phyloP scores from a whole-genome alignment of 129 eudicot genomes.

The Ambrosia trifida region DNA sequence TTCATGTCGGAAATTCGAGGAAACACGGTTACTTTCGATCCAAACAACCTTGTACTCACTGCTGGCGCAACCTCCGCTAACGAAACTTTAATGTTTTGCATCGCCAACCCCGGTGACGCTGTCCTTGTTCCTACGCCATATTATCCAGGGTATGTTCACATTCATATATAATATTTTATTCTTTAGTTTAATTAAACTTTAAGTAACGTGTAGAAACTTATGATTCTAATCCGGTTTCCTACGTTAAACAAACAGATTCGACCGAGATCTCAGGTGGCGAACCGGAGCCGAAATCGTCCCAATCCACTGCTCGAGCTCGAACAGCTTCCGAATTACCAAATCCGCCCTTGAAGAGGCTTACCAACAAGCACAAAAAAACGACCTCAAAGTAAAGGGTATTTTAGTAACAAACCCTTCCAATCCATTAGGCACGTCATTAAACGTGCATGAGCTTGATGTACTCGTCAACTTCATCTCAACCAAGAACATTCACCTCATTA shows the following conservation, averaged over 20 bases:
- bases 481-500: slow-evolving; percentile 69
- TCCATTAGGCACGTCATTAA: slow-evolving; percentile 81
- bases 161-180: not conserved
- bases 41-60: slow-evolving; percentile 81
- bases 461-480: slow-evolving; percentile 57
- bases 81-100: slow-evolving; percentile 83
- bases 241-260: slow-evolving; percentile 67
- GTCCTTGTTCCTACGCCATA: slow-evolving; percentile 93
- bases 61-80: slow-evolving; percentile 98
- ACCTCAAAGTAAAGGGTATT: slow-evolving; percentile 80
- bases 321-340: slow-evolving; percentile 65
- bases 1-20: slow-evolving; percentile 88
- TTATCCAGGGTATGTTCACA: slow-evolving; percentile 72
- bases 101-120: slow-evolving; percentile 89
- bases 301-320: slow-evolving; percentile 74
- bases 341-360: slow-evolving; percentile 81
- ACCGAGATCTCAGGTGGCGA: slow-evolving; percentile 97
- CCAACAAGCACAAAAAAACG: slow-evolving; percentile 55
- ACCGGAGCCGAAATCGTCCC: slow-evolving; percentile 92
- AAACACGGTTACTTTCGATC: slow-evolving; percentile 62
- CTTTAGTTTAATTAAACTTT: not conserved
- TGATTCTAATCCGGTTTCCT: slow-evolving; percentile 27
- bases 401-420: slow-evolving; percentile 89
- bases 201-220: slow-evolving; percentile 20
- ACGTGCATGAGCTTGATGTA: slow-evolving; percentile 59